phyloP scores from a whole-genome alignment of 164 flowering plant species.

The Nelumbo lutea region DNA sequence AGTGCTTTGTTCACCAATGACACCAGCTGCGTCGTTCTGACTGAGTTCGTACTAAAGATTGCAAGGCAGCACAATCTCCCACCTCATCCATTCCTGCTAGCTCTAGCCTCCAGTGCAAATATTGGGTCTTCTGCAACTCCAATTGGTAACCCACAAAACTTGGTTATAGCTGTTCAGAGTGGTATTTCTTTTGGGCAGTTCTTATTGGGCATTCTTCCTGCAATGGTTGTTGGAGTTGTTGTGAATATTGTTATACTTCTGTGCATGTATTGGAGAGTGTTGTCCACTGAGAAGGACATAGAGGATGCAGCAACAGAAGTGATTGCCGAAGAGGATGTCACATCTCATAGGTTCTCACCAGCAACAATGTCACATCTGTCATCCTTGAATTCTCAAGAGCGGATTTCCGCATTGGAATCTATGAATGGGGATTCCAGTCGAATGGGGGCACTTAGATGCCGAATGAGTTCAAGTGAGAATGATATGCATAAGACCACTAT shows the following conservation, averaged over 20 bases:
- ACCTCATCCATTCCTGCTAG: conserved; percentile 78
- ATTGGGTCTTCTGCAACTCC: conserved; percentile 94
- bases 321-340: conserved; percentile 44
- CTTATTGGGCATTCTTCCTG: conserved; percentile 56
- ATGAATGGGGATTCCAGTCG: conserved; percentile 17
- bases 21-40: conserved; percentile 77
- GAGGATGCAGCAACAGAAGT: conserved; percentile 36
- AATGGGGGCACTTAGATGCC: conserved; percentile 38
- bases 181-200: conserved; percentile 64
- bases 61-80: conserved; percentile 84
- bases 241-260: conserved; percentile 56
- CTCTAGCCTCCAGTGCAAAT: conserved; percentile 87
- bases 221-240: conserved; percentile 63
- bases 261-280: conserved; percentile 55
- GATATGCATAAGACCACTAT: conserved; percentile 23
- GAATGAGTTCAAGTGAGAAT: conserved; percentile 24
- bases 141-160: conserved; percentile 90
- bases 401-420: conserved; percentile 20
- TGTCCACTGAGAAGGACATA: conserved; percentile 22
- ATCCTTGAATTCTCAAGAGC: conserved; percentile 42
- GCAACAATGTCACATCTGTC: conserved; percentile 69
- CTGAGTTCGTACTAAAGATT: conserved; percentile 75
- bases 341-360: conserved; percentile 79
- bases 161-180: conserved; percentile 80
- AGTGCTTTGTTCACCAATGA: conserved; percentile 93